These are phyloP conservation scores for Roridomyces roridus DNA, from an alignment of 768 basidiomycete species.

Conservation along the genomic window DNA sequence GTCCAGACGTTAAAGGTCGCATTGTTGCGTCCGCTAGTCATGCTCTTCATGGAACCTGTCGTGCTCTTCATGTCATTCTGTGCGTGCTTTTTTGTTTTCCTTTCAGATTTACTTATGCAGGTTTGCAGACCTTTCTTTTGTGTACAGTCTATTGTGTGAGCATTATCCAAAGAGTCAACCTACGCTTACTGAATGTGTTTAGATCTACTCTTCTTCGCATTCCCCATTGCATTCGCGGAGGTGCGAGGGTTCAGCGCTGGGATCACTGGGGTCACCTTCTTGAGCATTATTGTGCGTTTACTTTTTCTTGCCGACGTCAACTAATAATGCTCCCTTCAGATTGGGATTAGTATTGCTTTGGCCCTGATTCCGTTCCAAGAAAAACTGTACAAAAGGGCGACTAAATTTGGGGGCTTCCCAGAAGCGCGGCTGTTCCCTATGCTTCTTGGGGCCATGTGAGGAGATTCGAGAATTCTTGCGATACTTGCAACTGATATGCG, in stretches of 20 bases:
- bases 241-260: slow-evolving; percentile 47
- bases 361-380: slow-evolving; percentile 41
- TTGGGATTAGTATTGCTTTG: slow-evolving; percentile 42
- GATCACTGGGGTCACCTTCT: slow-evolving; percentile 47
- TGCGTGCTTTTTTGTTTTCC: slow-evolving; percentile 26
- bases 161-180: no score
- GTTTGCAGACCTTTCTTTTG: slow-evolving; percentile 51
- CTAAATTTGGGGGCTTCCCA: slow-evolving; percentile 43
- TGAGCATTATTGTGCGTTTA: slow-evolving; percentile 47
- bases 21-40: slow-evolving; percentile 43
- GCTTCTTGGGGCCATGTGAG: slow-evolving; percentile 47
- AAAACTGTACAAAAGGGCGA: slow-evolving; percentile 36
- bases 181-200: not conserved
- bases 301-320: no score
- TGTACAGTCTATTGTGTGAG: slow-evolving; percentile 48
- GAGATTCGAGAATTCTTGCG: not conserved
- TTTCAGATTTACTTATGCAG: slow-evolving; percentile 23
- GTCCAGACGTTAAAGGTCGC: slow-evolving; percentile 42
- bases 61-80: slow-evolving; percentile 50
- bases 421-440: slow-evolving; percentile 51
- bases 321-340: slow-evolving; percentile 24
- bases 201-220: slow-evolving; percentile 50
- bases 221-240: slow-evolving; percentile 49
- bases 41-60: slow-evolving; percentile 53
- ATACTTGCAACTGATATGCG: not conserved